These are phyloP conservation scores for Coffea canephora DNA, from an alignment of 257 asterid species.

Conservation along the genomic window DNA sequence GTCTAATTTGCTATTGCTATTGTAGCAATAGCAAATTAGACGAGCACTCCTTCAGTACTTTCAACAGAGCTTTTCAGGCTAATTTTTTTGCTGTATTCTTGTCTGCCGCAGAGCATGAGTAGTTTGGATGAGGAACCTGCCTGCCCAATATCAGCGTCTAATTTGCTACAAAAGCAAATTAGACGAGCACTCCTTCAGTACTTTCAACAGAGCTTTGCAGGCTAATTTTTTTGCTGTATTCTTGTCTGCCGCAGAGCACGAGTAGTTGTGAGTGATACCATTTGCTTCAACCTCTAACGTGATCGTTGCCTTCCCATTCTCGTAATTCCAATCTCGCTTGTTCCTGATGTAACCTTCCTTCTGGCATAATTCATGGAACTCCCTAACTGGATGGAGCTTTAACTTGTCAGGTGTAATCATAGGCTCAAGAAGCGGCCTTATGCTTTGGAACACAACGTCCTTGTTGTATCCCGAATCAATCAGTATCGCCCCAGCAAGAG, in stretches of 20 bases:
- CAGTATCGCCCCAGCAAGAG: constrained; percentile 73
- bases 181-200: constrained; percentile 20
- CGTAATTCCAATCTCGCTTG: constrained; percentile 17
- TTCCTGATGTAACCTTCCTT: constrained; percentile 33
- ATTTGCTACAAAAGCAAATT: too few relatives aligned
- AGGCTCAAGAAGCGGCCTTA: constrained; percentile 81
- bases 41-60: constrained; percentile 27
- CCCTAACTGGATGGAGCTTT: constrained; percentile 64
- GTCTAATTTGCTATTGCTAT: too few relatives aligned
- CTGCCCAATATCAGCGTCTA: too few relatives aligned
- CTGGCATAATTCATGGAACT: constrained; percentile 57
- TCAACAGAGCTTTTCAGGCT: constrained; percentile 53
- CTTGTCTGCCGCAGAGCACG: constrained; percentile 34
- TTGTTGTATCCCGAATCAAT: constrained; percentile 66
- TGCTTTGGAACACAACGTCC: constrained; percentile 45
- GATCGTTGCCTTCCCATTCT: constrained; percentile 30
- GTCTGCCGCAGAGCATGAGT: constrained; percentile 31
- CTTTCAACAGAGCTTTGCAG: constrained; percentile 44
- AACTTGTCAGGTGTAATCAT: constrained; percentile 63
- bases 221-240: constrained; percentile 50
- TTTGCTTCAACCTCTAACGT: constrained; percentile 58
- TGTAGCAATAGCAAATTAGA: too few relatives aligned
- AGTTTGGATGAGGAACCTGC: not conserved
- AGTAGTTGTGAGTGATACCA: constrained; percentile 35
- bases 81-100: constrained; percentile 41